Conservation (phyloP, 345 rosid genomes). For the Citrus unshiu region DNA sequence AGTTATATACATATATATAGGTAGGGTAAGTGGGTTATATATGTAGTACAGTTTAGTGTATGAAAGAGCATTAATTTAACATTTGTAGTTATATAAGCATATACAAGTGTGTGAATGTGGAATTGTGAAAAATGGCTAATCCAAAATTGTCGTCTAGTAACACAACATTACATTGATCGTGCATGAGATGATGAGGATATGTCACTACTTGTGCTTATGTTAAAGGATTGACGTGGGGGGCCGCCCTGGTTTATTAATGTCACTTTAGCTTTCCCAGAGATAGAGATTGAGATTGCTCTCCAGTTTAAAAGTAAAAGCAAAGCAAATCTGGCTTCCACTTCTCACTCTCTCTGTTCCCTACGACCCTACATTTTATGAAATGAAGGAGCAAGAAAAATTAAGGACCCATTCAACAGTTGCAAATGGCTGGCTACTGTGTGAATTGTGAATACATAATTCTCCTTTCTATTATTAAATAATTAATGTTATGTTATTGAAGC, state of each 20-base stretch:
- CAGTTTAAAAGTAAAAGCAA: conserved; percentile 16
- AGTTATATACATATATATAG: background rate
- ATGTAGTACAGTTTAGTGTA: too few species aligned
- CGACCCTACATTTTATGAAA: background rate
- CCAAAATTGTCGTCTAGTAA: background rate
- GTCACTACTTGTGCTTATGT: background rate
- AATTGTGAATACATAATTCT: background rate
- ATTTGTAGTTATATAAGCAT: too few species aligned
- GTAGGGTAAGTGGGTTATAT: too few species aligned
- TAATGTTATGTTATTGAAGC: background rate
- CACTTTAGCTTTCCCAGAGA: conserved; percentile 15
- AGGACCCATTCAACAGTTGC: background rate
- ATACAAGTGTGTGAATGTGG: too few species aligned
- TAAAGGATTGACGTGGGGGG: conserved; percentile 18
- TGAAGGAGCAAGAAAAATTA: background rate
- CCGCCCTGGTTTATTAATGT: background rate
- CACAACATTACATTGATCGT: background rate
- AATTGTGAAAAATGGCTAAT: background rate
- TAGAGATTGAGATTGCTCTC: background rate
- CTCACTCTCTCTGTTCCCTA: background rate
- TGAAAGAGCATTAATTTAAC: too few species aligned
- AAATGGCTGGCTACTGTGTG: background rate
- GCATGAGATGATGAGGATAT: conserved; percentile 5
- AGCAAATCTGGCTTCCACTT: conserved; percentile 18
- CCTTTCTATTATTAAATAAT: background rate